phyloP scores from a whole-genome alignment of 768 basidiomycete species.

The Lentinula raphanica region DNA sequence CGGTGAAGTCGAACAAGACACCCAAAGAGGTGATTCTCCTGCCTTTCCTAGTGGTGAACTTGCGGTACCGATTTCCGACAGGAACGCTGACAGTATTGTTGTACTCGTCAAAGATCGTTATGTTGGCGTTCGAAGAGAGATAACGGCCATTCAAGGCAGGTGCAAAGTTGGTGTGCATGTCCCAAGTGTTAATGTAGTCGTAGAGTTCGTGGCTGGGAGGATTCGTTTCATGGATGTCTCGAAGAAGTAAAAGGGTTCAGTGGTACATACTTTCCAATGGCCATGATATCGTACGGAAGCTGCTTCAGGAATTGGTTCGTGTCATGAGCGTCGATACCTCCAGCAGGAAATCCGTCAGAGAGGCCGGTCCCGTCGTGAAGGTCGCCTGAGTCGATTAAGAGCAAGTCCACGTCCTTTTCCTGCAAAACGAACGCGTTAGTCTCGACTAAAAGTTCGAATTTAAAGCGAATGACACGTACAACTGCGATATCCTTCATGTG shows the following conservation, averaged over 20 bases:
- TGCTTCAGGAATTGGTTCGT: slow-evolving; percentile 67
- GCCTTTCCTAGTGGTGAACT: slow-evolving; percentile 36
- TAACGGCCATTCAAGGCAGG: slow-evolving; percentile 67
- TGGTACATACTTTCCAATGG: slow-evolving; percentile 72
- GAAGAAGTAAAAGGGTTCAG: not conserved
- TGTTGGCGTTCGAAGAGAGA: slow-evolving; percentile 82
- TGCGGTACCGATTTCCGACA: slow-evolving; percentile 23
- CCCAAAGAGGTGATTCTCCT: slow-evolving; percentile 75
- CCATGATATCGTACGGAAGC: slow-evolving; percentile 76
- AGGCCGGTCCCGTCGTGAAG: slow-evolving; percentile 76
- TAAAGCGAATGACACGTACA: not conserved
- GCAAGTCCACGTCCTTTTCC: slow-evolving; percentile 72
- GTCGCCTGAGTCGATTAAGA: slow-evolving; percentile 78
- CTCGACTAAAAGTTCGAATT: not conserved
- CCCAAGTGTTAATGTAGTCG: slow-evolving; percentile 57
- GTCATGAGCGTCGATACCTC: slow-evolving; percentile 72
- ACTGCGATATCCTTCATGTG: slow-evolving; percentile 76
- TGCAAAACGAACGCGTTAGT: slow-evolving; percentile 16
- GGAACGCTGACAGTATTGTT: slow-evolving; percentile 30
- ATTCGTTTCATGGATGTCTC: not conserved
- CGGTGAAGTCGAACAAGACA: slow-evolving; percentile 71
- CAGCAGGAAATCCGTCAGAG: slow-evolving; percentile 69
- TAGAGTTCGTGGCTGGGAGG: slow-evolving; percentile 71
- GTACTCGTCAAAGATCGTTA: slow-evolving; percentile 54
- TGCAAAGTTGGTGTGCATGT: slow-evolving; percentile 70